These are phyloP conservation scores for Mycena vulgaris DNA, from an alignment of 768 basidiomycete genomes.

Conservation along the genomic window DNA sequence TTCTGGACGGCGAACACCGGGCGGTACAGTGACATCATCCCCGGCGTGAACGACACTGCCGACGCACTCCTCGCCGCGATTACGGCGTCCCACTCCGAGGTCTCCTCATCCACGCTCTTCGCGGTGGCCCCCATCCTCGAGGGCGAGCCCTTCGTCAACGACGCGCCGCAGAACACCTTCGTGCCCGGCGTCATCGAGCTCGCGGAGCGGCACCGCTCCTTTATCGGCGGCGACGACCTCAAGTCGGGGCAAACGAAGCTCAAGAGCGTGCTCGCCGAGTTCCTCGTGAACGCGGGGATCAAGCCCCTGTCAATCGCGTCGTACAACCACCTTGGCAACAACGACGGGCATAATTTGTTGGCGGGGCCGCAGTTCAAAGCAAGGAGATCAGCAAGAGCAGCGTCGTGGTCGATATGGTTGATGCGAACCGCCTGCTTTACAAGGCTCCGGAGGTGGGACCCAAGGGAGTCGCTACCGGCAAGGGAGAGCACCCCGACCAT, in stretches of 20 bases:
- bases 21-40: constrained; percentile 94
- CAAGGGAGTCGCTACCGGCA: constrained; percentile 70
- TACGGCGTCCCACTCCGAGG: constrained; percentile 87
- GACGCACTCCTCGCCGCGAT: constrained; percentile 89
- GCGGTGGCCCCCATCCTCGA: constrained; percentile 97
- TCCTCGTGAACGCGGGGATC: constrained; percentile 98
- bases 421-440: constrained; percentile 90
- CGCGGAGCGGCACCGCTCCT: constrained; percentile 88
- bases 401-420: constrained; percentile 98
- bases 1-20: constrained; percentile 99
- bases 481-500: constrained; percentile 98
- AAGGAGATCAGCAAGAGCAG: constrained; percentile 99
- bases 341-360: constrained; percentile 93
- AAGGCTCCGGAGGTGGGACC: constrained; percentile 78
- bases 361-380: constrained; percentile 95
- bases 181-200: constrained; percentile 95
- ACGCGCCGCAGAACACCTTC: constrained; percentile 98
- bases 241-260: constrained; percentile 98
- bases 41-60: constrained; percentile 95
- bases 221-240: constrained; percentile 98
- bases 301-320: constrained; percentile 97
- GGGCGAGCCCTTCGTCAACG: constrained; percentile 95
- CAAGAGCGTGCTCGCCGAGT: constrained; percentile 97
- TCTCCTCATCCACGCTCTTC: constrained; percentile 96
- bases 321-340: constrained; percentile 99